Base-by-base conservation (phyloP, 2,329 filamentous ascomycete species). In the Gnomoniopsis smithogilvyi region DNA sequence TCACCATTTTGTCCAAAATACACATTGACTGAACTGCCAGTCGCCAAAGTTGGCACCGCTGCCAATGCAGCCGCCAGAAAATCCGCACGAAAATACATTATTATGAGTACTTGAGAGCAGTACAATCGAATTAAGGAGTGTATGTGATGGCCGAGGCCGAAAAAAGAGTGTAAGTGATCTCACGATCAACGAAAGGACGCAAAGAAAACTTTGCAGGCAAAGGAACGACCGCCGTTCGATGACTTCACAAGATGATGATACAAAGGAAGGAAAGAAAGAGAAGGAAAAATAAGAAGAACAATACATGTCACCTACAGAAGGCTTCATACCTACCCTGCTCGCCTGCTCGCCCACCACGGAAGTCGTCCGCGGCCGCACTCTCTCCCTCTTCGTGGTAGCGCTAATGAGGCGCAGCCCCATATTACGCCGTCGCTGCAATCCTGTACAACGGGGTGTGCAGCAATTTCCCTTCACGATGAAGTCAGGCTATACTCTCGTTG, bases 111-210 rank as follows among this genome's bases (percentile, higher is more conserved):
- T 65, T 64, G 41, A 58, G 59, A 54, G 59, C 24, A 52, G 38
- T 57, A 57, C 43, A 24, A 17, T 52, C 51, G 56, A 66, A 62
- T 43, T 62, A 66, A 64, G 56, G 64, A 64, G 56, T 55, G 56
- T 62, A 56, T 60, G 47, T 51, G 52, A 30, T 58, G 65, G 65
- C 65, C 59, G 53, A 53, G 58, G 63, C 59, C 60, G 57, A 33
- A 62, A 68, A 69, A 54, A 19, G 43, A 46, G 67, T 67, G 64
- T 57, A 43, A 38, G 64, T 66, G 62, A 62, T 64, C 60, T 59
- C 49, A 45, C 49, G 59, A 65, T 67, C 65, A 70, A 71, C 58
- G 68, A 71, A 64, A 68, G 68, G 68, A 71, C 69, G 69, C 68
- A 70, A 69, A 70, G 68, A 66, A 64, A 65, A 46, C 68, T 66